A percentile compares a stretch with the other conserved stretches of the same genome.
Conservation (phyloP, 352 stramenopile species). For the Thraustotheca clavata region DNA sequence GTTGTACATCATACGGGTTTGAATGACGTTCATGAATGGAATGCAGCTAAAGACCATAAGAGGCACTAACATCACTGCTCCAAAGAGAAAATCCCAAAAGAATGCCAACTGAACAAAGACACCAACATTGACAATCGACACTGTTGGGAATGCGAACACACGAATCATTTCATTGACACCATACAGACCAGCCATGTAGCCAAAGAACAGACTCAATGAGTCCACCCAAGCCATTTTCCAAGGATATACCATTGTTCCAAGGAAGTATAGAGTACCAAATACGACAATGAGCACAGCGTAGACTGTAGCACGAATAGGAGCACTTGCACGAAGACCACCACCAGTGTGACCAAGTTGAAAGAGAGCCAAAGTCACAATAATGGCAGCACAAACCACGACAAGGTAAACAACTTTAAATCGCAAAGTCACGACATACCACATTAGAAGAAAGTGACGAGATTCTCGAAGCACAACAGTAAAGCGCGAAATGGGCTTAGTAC, state of each 20-base stretch:
- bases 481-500: conserved; percentile 57
- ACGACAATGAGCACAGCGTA: conserved; percentile 35
- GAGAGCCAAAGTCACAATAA: conserved; percentile 39
- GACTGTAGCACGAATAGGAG: conserved; percentile 34
- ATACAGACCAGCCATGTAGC: conserved; percentile 51
- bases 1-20: conserved; percentile 84
- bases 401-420: conserved; percentile 42
- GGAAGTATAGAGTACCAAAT: conserved; percentile 37
- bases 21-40: conserved; percentile 70
- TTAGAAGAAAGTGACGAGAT: conserved; percentile 61
- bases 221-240: conserved; percentile 35
- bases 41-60: conserved; percentile 59
- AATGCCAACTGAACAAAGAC: conserved; percentile 71
- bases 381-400: conserved; percentile 36
- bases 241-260: conserved; percentile 31
- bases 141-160: conserved; percentile 56
- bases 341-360: conserved; percentile 37
- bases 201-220: conserved; percentile 50
- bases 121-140: conserved; percentile 40
- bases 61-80: conserved; percentile 47
- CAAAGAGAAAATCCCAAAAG: conserved; percentile 75
- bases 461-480: conserved; percentile 62
- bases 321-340: conserved; percentile 37
- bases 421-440: conserved; percentile 63
- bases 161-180: conserved; percentile 64